Evolutionary conservation across 2,329 filamentous ascomycete genomes (phyloP), one percentile per base, ranked within the genome.

Genomic region (Setomelanomma holmii): DNA sequence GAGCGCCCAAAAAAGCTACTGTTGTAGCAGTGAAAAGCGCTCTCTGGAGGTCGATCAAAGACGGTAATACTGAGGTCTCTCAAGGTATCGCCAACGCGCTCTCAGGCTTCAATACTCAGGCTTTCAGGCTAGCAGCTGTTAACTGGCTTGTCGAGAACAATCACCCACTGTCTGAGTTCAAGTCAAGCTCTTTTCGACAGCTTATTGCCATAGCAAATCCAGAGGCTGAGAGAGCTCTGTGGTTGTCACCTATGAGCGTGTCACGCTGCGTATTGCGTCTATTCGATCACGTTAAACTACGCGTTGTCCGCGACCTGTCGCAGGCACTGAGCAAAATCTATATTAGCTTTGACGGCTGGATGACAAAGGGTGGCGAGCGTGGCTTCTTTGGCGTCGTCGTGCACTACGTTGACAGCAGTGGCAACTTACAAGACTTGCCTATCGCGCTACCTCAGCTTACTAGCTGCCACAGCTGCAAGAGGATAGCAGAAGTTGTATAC

Each of bases 311-410:
- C n/a, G n/a, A n/a, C n/a, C n/a, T n/a, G n/a, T n/a, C n/a, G n/a
- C n/a, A n/a, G n/a, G n/a, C n/a, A n/a, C n/a, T n/a, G n/a, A n/a
- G n/a, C n/a, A n/a, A n/a, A n/a, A n/a, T n/a, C n/a, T n/a, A n/a
- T n/a, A n/a, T n/a, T n/a, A n/a, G n/a, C n/a, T n/a, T n/a, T n/a
- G n/a, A n/a, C n/a, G n/a, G n/a, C n/a, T n/a, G n/a, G n/a, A n/a
- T n/a, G n/a, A n/a, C n/a, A n/a, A n/a, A n/a, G n/a, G n/a, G n/a
- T n/a, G n/a, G n/a, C 22, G 47, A 52, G 38, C 38, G 21, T 33
- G 33, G 49, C 16, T 52, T 20, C 24, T 38, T 47, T 17, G 35
- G 38, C n/a, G 22, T 52, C 24, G 38, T 52, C 30, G 43, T 38
- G 4, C 40, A 52, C 38, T 52, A 35, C 34, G 19, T 43, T 38